Conservation (phyloP, 176 grass and related monocot species). For the Oryza meridionalis region DNA sequence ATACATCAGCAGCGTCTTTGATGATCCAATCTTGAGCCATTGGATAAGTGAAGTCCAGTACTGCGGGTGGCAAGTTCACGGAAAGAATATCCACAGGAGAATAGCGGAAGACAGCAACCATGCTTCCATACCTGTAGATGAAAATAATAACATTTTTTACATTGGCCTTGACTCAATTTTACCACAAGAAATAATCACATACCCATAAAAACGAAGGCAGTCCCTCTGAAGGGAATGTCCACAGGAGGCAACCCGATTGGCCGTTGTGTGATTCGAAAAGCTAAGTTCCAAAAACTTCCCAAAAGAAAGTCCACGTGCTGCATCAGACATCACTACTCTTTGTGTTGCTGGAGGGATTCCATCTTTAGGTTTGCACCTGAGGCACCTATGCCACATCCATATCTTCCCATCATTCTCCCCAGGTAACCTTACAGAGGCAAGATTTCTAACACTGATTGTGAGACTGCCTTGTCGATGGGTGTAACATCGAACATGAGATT, state of each 20-base stretch:
- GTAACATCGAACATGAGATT: conserved; percentile 90
- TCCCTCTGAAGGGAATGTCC: conserved; percentile 98
- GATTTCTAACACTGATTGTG: conserved; percentile 71
- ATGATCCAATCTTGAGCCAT: conserved; percentile 68
- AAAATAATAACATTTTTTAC: conserved; percentile 42
- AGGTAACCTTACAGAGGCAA: conserved; percentile 68
- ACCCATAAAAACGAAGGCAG: conserved; percentile 98
- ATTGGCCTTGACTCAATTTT: conserved; percentile 28
- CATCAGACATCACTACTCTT: conserved; percentile 90
- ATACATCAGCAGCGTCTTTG: conserved; percentile 77
- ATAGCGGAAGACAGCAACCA: conserved; percentile 95
- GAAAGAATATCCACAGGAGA: conserved; percentile 93
- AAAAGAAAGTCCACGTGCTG: conserved; percentile 93
- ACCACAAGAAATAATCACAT: conserved; percentile 37
- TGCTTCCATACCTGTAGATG: conserved; percentile 74
- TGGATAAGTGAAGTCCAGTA: conserved; percentile 73
- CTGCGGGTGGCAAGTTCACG: conserved; percentile 77
- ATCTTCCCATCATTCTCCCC: conserved; percentile 85
- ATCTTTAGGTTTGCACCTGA: conserved; percentile 75
- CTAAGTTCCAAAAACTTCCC: conserved; percentile 99
- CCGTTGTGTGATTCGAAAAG: conserved; percentile 92
- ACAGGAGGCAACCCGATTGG: conserved; percentile 89
- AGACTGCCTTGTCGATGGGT: conserved; percentile 96
- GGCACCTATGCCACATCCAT: conserved; percentile 99
- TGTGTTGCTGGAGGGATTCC: conserved; percentile 70